Conservation (phyloP, 1,284 basidiomycete species). For the Malassezia furfur region DNA sequence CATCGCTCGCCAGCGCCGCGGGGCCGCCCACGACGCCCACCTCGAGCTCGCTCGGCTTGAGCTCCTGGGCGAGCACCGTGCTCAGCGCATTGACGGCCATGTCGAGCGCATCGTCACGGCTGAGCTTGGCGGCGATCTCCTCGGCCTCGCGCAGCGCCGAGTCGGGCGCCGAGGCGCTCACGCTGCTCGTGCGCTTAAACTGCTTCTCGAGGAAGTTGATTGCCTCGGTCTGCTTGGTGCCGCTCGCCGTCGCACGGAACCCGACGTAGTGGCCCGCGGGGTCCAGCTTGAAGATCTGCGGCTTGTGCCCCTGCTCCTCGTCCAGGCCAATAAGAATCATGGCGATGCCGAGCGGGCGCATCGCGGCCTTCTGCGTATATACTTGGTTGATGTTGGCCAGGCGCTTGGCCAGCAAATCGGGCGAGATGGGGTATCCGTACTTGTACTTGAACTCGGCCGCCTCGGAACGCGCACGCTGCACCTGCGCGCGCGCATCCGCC, state of each 20-base stretch:
- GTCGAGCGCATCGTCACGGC: slow-evolving; percentile 52
- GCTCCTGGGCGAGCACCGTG: slow-evolving; percentile 84
- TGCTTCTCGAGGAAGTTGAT: slow-evolving; percentile 95
- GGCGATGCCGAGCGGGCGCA: slow-evolving; percentile 90
- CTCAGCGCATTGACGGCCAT: slow-evolving; percentile 90
- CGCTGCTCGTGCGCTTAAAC: slow-evolving; percentile 59
- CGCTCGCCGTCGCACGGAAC: slow-evolving; percentile 89
- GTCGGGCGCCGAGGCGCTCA: slow-evolving; percentile 22
- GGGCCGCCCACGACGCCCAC: slow-evolving; percentile 51
- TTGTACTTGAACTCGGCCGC: slow-evolving; percentile 93
- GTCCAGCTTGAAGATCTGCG: slow-evolving; percentile 95
- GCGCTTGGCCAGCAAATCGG: slow-evolving; percentile 82
- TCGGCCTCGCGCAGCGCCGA: slow-evolving; percentile 31
- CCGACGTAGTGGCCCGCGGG: slow-evolving; percentile 98
- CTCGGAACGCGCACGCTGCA: slow-evolving; percentile 75
- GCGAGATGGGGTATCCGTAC: slow-evolving; percentile 90
- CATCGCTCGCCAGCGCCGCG: slow-evolving; percentile 15
- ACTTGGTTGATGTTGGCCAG: slow-evolving; percentile 99
- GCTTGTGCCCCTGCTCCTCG: slow-evolving; percentile 58
- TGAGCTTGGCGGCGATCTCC: slow-evolving; percentile 23
- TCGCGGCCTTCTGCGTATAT: slow-evolving; percentile 91
- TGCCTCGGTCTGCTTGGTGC: slow-evolving; percentile 96
- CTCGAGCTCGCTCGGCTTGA: slow-evolving; percentile 61
- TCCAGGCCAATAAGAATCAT: slow-evolving; percentile 96
- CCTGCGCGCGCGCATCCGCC: slow-evolving; percentile 91